These are phyloP conservation scores for Inosperma sp. DNA, from an alignment of 768 basidiomycete genomes.

Conservation along the genomic window DNA sequence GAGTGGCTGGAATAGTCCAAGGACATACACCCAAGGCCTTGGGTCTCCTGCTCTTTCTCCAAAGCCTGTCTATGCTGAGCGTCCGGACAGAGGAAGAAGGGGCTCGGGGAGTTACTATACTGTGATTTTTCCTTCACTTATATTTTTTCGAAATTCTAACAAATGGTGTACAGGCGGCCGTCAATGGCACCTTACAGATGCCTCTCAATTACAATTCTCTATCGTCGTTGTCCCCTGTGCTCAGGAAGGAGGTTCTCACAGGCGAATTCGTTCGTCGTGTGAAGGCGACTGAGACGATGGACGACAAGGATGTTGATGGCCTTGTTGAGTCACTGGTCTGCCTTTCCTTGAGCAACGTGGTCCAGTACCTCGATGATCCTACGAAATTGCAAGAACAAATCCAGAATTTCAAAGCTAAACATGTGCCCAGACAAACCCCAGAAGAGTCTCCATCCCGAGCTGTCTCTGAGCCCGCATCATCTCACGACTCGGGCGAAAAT, in stretches of 20 bases:
- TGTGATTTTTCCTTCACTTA: constrained; percentile 36
- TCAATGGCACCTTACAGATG: constrained; percentile 72
- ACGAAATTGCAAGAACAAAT: constrained; percentile 64
- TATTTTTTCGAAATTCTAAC: constrained; percentile 9
- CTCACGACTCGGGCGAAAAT: constrained; percentile 18
- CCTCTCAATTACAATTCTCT: constrained; percentile 89
- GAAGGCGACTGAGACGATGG: constrained; percentile 44
- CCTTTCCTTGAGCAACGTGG: constrained; percentile 70
- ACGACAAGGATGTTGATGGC: constrained; percentile 50
- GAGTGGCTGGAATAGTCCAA: constrained; percentile 70
- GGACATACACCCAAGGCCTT: constrained; percentile 47
- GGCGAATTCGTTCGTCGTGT: constrained; percentile 78
- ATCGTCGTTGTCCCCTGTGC: constrained; percentile 76
- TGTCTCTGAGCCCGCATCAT: constrained; percentile 31
- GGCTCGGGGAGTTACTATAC: constrained; percentile 87
- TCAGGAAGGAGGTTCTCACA: constrained; percentile 79
- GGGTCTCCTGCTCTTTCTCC: constrained; percentile 45
- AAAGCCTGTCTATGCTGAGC: constrained; percentile 46
- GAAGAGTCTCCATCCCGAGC: constrained; percentile 32
- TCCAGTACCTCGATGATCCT: constrained; percentile 70
- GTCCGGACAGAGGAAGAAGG: constrained; percentile 63
- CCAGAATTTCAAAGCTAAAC: constrained; percentile 32
- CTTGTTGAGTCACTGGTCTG: constrained; percentile 71
- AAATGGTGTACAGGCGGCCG: constrained; percentile 57
- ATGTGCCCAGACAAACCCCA: constrained; percentile 24